Percentiles rank a stretch among this genome's conserved stretches.
Conservation (phyloP, 345 rosid genomes). For the Trapa bicornis region DNA sequence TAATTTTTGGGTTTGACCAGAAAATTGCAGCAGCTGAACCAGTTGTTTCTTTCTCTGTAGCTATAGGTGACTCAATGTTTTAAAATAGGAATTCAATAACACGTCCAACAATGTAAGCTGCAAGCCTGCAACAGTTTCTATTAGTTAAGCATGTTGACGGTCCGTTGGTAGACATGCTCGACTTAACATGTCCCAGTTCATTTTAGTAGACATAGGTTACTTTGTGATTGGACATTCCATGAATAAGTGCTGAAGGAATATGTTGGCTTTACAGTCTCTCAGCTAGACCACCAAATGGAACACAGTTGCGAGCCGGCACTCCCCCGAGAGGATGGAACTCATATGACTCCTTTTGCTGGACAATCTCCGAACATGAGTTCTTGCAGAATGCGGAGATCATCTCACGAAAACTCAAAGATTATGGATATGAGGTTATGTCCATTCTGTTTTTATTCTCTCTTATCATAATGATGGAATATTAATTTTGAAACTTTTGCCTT, state of each 20-base stretch:
- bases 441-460: background rate
- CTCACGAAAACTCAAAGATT: constrained; percentile 45
- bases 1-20: background rate
- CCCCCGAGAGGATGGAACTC: constrained; percentile 99
- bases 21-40: background rate
- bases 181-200: background rate
- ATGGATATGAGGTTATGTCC: constrained; percentile 55
- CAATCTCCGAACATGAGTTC: constrained; percentile 73
- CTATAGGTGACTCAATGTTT: background rate
- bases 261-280: constrained; percentile 5
- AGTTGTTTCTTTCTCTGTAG: too few species aligned
- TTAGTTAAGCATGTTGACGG: too few species aligned
- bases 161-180: background rate
- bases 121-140: background rate
- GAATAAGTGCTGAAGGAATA: background rate
- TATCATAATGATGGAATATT: background rate
- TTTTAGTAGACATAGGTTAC: background rate
- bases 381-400: constrained; percentile 52
- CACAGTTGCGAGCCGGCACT: constrained; percentile 29
- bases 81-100: background rate
- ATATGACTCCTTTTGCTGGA: constrained; percentile 91
- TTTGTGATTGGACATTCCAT: background rate
- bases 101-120: background rate
- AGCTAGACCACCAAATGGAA: background rate
- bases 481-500: background rate